Evolutionary conservation across 2,329 filamentous ascomycete genomes (phyloP).

Genomic region (Thielaviopsis populi): DNA sequence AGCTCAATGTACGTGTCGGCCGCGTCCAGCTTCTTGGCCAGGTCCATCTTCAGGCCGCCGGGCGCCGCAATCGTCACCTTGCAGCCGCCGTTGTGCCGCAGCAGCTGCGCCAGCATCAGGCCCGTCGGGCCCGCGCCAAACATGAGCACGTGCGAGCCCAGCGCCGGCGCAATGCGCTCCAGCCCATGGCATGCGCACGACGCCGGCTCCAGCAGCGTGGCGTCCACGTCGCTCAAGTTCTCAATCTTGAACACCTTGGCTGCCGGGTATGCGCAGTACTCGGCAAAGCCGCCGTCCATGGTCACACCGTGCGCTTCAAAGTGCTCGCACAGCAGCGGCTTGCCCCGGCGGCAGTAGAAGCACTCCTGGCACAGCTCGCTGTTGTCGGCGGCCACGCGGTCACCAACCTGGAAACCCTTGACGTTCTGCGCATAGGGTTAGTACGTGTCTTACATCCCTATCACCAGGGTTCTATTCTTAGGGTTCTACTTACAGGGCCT

Average conservation of each 20-base stretch:
- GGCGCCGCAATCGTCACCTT: constrained; percentile 56
- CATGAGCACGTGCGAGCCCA: constrained; percentile 49
- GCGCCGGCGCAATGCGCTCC: constrained; percentile 51
- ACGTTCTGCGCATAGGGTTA: constrained; percentile 30
- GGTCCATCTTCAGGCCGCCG: constrained; percentile 53
- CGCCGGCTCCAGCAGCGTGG: constrained; percentile 54
- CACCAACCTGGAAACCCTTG: constrained; percentile 43
- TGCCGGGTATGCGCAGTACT: constrained; percentile 44
- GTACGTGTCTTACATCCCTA: no score
- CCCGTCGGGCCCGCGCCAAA: constrained; percentile 54
- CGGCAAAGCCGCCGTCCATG: constrained; percentile 56
- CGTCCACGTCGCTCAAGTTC: constrained; percentile 52
- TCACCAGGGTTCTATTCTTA: neutral
- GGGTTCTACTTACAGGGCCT: constrained; percentile 26
- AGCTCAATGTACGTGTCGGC: constrained; percentile 41
- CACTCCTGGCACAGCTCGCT: constrained; percentile 55
- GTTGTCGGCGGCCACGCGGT: constrained; percentile 50
- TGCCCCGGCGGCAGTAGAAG: constrained; percentile 57
- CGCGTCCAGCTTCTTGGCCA: constrained; percentile 43
- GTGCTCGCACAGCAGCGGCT: constrained; percentile 53
- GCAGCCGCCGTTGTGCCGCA: constrained; percentile 51
- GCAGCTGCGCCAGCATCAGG: constrained; percentile 46
- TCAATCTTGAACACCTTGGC: constrained; percentile 48
- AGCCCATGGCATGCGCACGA: constrained; percentile 57
- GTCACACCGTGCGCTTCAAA: constrained; percentile 53